phyloP scores from a whole-genome alignment of 225 moss, liverwort and hornwort genomes.

The Polytrichum formosum region DNA sequence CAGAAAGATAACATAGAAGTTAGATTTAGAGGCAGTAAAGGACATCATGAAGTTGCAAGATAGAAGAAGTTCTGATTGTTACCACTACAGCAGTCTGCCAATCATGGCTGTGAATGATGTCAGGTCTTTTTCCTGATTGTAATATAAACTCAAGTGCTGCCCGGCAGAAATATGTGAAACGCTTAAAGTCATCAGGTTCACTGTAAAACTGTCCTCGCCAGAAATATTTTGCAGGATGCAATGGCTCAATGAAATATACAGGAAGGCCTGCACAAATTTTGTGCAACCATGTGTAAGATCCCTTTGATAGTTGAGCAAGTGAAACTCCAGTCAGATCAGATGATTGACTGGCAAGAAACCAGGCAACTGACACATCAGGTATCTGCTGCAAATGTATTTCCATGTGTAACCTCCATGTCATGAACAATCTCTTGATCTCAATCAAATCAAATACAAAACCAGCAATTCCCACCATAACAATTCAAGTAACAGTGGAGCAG shows the following conservation, averaged over 20 bases:
- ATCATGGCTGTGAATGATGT: conserved; percentile 91
- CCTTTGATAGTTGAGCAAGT: too few species aligned
- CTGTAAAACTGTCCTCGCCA: conserved; percentile 93
- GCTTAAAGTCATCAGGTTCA: conserved; percentile 86
- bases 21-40: not conserved
- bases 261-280: conserved; percentile 66
- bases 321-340: too few species aligned
- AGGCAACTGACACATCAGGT: too few species aligned
- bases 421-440: too few species aligned
- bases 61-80: conserved; percentile 7
- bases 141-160: conserved; percentile 91
- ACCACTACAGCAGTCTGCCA: conserved; percentile 98
- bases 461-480: too few species aligned
- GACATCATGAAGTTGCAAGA: not conserved
- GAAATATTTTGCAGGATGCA: conserved; percentile 85
- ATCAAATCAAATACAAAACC: too few species aligned
- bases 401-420: too few species aligned
- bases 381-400: too few species aligned
- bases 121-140: conserved; percentile 91
- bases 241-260: conserved; percentile 91
- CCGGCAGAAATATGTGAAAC: conserved; percentile 90
- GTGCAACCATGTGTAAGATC: conserved; percentile 1
- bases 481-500: too few species aligned
- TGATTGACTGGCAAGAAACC: too few species aligned
- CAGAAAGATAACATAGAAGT: too few species aligned